Evolutionary conservation across 1,284 basidiomycete genomes (phyloP), one percentile per base, ranked within the genome.

Genomic region (Microbotryum violaceum): DNA sequence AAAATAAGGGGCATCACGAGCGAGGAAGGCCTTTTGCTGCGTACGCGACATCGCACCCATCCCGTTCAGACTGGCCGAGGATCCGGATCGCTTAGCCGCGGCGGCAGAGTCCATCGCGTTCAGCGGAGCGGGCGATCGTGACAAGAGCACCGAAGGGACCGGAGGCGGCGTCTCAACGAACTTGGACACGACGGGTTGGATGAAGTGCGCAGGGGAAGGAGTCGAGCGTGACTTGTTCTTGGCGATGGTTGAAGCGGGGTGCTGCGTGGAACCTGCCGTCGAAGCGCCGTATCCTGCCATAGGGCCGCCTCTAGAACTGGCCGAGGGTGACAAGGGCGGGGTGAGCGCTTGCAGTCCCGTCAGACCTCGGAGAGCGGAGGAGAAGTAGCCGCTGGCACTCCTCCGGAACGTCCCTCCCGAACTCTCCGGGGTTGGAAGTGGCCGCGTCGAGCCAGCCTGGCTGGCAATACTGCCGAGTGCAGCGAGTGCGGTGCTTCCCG

Each of bases 11-110:
- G 67, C 67, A 21, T 68, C 67, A 6, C 67, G 62, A 8, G 67
- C 67, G 23, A 68, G 60, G 23, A 68, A 56, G 6, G 67, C 67
- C 49, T 68, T 68, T 37, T 68, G 67, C 55, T 68, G 67, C 25
- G 67, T 68, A 3, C 67, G 61, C 27, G 61, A 63, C 57, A 68
- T 64, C 8, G 67, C 60, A 25, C 54, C 53, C 37, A 42, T 42
- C 6, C 37, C 37, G 27, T 33, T 53, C n/a, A 53, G 51, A 33
- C 51, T 53, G 9, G 61, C 61, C 7, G 63, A 58, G 12, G 63
- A 61, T 18, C 18, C 14, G 37, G 16, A 18, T 42, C 37, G 37
- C 37, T 42, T 42, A 3, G 37, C 37, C 12, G 37, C 37, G 37
- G 37, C 37, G 37, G 37, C 12, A 42, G 12, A 42, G 12, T 42